These are phyloP conservation scores for Emmonsia crescens DNA, from an alignment of 2,329 filamentous ascomycete species.

Conservation along the genomic window DNA sequence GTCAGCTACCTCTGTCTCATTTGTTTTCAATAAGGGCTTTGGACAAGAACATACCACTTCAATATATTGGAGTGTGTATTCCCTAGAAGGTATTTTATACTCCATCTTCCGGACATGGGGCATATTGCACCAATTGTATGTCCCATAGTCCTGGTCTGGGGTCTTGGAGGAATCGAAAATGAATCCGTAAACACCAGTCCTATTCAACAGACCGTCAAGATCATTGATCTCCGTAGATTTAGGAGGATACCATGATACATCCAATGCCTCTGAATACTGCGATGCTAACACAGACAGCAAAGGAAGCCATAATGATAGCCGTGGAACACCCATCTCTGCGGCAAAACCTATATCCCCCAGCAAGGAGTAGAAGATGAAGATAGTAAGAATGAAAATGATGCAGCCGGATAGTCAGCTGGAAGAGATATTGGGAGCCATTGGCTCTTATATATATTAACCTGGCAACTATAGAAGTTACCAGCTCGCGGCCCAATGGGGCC, in stretches of 20 bases:
- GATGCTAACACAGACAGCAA: constrained; percentile 8
- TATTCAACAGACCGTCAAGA: constrained; percentile 46
- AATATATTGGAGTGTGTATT: constrained; percentile 62
- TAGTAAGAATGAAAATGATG: background rate
- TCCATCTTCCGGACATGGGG: constrained; percentile 61
- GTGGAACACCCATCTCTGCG: background rate
- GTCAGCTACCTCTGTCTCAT: constrained; percentile 7
- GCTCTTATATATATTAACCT: background rate
- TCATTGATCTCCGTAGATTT: constrained; percentile 49
- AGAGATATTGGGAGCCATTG: background rate
- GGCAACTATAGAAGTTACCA: background rate
- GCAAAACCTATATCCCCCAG: background rate
- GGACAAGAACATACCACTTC: constrained; percentile 49
- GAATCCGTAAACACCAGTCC: constrained; percentile 59
- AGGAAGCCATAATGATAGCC: constrained; percentile 10
- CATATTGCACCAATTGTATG: constrained; percentile 82
- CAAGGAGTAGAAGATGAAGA: background rate
- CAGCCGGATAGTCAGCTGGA: constrained; percentile 1
- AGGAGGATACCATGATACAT: constrained; percentile 50
- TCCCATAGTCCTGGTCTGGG: constrained; percentile 47
- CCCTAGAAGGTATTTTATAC: constrained; percentile 45
- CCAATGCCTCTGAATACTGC: constrained; percentile 17
- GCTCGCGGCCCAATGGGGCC: too few relatives aligned
- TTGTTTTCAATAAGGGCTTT: background rate
- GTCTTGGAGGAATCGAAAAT: constrained; percentile 57